phyloP scores from a whole-genome alignment of 257 asterid genomes.

The Capsicum rhomboideum region DNA sequence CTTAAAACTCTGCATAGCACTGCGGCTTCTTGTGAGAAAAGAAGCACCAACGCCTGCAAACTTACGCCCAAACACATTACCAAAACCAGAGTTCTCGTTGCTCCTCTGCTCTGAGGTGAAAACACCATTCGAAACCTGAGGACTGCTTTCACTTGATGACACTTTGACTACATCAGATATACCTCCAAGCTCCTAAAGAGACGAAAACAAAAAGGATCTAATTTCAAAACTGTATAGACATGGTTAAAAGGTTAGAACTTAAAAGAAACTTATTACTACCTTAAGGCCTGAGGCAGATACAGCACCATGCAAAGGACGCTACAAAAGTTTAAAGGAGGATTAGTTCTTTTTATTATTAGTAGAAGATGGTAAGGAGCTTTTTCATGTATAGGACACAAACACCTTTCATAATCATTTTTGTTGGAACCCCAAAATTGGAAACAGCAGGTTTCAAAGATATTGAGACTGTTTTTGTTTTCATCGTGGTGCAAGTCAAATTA shows the following conservation, averaged over 20 bases:
- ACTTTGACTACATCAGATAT: conserved; percentile 27
- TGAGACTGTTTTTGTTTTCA: not conserved
- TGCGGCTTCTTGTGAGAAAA: conserved; percentile 45
- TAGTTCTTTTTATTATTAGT: no score
- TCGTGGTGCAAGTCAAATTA: not conserved
- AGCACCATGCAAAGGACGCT: conserved; percentile 29
- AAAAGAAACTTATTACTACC: conserved; percentile 24
- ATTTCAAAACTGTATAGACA: not conserved
- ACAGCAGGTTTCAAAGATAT: not conserved
- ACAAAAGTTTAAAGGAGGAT: not conserved
- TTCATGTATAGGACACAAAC: not conserved
- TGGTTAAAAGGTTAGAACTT: not conserved
- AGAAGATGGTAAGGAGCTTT: no score
- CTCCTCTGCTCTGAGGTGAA: conserved; percentile 26
- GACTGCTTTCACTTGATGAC: conserved; percentile 19
- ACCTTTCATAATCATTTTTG: not conserved
- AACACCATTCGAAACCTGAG: conserved; percentile 14
- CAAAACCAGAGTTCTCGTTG: conserved; percentile 19
- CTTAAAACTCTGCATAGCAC: conserved; percentile 41
- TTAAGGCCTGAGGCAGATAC: conserved; percentile 50
- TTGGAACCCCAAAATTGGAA: not conserved
- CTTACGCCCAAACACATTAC: conserved; percentile 31
- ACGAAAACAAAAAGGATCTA: not conserved
- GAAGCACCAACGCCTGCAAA: conserved; percentile 25
- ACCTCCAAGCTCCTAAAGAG: conserved; percentile 30